Evolutionary conservation across 1,284 basidiomycete species (phyloP), one percentile per base, ranked within the genome.

Genomic region (Apiotrichum sp.): DNA sequence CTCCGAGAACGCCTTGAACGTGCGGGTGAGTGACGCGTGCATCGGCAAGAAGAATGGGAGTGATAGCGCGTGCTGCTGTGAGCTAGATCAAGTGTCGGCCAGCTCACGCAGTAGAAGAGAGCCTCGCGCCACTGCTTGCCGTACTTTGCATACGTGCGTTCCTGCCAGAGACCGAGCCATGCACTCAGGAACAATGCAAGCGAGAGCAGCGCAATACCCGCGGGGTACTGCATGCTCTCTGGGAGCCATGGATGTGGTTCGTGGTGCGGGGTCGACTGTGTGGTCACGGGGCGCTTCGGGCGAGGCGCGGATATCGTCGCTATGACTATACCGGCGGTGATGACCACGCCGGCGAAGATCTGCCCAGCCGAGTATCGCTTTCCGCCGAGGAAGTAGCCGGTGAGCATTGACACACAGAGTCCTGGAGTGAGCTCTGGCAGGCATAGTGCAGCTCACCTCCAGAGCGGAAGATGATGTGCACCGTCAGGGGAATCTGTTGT

Each of bases 401-500:
- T 67, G 8, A 74, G 47, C 75, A 78, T 77, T 9, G 74, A 76
- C 1, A 78, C 71, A 50, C 73, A 74, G 6, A 78, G 68, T 2
- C 75, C 74, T 72, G 52, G 47, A n/a, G 36, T 55, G 22, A 57
- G 56, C 13, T 41, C 4, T 4, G 5, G 22, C 22, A 22, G 7
- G 4, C 29, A 13, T 4, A 88, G 47, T 89, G 76, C n/a, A 87
- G 81, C 66, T 90, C 75, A n/a, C 92, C 93, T 1, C 89, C 92
- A 64, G 88, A 91, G 39, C 93, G 81, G 69, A 96, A 97, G 56
- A 97, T 89, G 71, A 97, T 96, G 73, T 97, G 93, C 1, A 97
- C 87, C 0, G 89, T 78, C 83, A 96, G 89, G 13, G 93, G 92
- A 56, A 96, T 87, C 57, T 82, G 75, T 66, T 84, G 22, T 22